These are phyloP conservation scores for Saturnispora sanitii DNA, from an alignment of 805 yeast species.

Conservation along the genomic window DNA sequence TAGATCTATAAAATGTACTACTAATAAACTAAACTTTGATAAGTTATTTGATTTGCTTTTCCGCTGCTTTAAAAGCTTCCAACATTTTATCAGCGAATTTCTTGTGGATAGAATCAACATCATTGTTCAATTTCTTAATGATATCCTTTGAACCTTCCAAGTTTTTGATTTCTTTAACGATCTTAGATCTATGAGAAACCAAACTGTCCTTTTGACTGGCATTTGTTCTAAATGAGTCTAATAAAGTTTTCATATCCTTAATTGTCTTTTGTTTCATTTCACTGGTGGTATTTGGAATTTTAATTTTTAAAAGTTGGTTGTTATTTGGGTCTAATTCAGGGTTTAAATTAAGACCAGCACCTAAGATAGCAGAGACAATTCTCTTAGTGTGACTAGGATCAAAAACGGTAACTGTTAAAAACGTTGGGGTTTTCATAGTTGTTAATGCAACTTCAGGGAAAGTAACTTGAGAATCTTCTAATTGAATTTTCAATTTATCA, in stretches of 20 bases:
- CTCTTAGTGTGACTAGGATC: constrained; percentile 69
- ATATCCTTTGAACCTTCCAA: constrained; percentile 41
- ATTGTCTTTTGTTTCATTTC: constrained; percentile 48
- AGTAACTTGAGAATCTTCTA: constrained; percentile 34
- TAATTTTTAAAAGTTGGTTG: constrained; percentile 61
- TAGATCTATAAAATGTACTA: too few relatives aligned
- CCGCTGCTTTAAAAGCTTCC: constrained; percentile 47
- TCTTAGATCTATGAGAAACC: constrained; percentile 46
- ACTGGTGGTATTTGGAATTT: constrained; percentile 65
- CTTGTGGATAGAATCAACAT: constrained; percentile 64
- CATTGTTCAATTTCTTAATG: constrained; percentile 43
- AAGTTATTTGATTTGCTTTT: constrained; percentile 21
- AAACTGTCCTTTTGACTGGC: constrained; percentile 38
- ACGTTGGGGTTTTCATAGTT: constrained; percentile 50
- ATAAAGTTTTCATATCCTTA: constrained; percentile 54
- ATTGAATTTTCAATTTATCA: constrained; percentile 43
- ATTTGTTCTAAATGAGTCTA: constrained; percentile 52
- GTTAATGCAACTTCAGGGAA: constrained; percentile 67
- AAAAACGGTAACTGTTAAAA: constrained; percentile 70
- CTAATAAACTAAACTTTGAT: too few relatives aligned
- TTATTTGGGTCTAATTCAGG: constrained; percentile 71
- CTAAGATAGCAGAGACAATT: constrained; percentile 61
- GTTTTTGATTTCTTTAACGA: constrained; percentile 43
- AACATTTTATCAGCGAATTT: constrained; percentile 48
- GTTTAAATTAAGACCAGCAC: constrained; percentile 60